Percentiles rank a stretch among this genome's conserved stretches.
phyloP scores from a whole-genome alignment of 2,329 filamentous ascomycete species.

The Exophiala sp. region DNA sequence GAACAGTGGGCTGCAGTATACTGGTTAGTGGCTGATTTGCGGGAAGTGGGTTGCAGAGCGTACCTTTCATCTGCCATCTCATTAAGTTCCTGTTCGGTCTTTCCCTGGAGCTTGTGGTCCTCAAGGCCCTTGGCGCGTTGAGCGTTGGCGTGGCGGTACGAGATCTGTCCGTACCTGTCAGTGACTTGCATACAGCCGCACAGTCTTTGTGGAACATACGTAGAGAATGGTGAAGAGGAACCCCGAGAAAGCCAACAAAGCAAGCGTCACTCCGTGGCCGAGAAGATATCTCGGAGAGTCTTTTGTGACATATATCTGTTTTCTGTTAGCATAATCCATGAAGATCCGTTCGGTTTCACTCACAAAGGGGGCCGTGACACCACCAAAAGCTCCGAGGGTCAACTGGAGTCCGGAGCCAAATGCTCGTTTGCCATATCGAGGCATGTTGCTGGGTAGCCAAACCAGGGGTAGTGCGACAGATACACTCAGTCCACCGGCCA shows the following conservation, averaged over 20 bases:
- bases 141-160: neutral
- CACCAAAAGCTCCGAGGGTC: conserved; percentile 65
- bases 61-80: neutral
- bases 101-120: neutral
- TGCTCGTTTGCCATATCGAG: conserved; percentile 71
- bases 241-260: neutral
- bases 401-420: conserved; percentile 67
- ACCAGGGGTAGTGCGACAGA: conserved; percentile 53
- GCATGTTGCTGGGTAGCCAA: conserved; percentile 60
- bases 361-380: conserved; percentile 70
- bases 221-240: neutral
- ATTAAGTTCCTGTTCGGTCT: neutral
- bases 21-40: no score
- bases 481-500: conserved; percentile 68
- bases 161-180: neutral
- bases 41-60: no score
- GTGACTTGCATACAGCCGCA: no score
- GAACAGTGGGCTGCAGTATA: neutral
- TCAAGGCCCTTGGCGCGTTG: neutral
- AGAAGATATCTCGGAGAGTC: neutral
- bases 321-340: neutral
- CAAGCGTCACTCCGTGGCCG: conserved; percentile 1
- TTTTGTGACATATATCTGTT: conserved; percentile 3
- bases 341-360: conserved; percentile 25
- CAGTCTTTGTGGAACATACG: no score